A percentile compares a stretch with the other conserved stretches of the same genome.
Conservation (phyloP, 2,329 filamentous ascomycete genomes). For the Drechslerella dactyloides region DNA sequence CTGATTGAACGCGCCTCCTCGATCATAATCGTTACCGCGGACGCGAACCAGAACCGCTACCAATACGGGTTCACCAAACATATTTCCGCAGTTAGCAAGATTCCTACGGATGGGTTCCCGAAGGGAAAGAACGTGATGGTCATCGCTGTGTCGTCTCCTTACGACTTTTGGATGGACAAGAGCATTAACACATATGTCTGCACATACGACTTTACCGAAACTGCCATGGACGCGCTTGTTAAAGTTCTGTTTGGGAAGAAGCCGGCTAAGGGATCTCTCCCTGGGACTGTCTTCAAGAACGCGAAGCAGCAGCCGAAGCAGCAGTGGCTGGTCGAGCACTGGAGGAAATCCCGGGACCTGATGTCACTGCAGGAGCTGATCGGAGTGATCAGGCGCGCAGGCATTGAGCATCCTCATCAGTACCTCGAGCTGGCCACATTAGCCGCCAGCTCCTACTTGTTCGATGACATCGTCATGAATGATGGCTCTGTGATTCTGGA, state of each 20-base stretch:
- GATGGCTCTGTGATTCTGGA: conserved; percentile 40
- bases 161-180: conserved; percentile 93
- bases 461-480: conserved; percentile 51
- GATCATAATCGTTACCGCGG: conserved; percentile 77
- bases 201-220: conserved; percentile 61
- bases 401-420: conserved; percentile 52
- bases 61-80: conserved; percentile 96
- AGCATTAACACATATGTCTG: conserved; percentile 54
- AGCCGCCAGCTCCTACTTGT: conserved; percentile 52
- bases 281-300: conserved; percentile 53
- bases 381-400: conserved; percentile 52
- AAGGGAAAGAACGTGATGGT: conserved; percentile 90
- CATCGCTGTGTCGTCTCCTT: conserved; percentile 90
- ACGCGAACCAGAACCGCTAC: conserved; percentile 91
- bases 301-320: conserved; percentile 54
- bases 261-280: conserved; percentile 53
- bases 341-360: conserved; percentile 55
- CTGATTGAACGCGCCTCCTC: conserved; percentile 68
- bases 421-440: conserved; percentile 52
- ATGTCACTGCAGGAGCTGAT: conserved; percentile 53
- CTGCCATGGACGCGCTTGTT: conserved; percentile 63
- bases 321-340: conserved; percentile 55
- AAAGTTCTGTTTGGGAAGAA: conserved; percentile 63
- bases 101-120: conserved; percentile 71
- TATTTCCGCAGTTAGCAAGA: conserved; percentile 91